Base-by-base conservation (phyloP, 2,329 filamentous ascomycete species). In the Penicillium sp. region DNA sequence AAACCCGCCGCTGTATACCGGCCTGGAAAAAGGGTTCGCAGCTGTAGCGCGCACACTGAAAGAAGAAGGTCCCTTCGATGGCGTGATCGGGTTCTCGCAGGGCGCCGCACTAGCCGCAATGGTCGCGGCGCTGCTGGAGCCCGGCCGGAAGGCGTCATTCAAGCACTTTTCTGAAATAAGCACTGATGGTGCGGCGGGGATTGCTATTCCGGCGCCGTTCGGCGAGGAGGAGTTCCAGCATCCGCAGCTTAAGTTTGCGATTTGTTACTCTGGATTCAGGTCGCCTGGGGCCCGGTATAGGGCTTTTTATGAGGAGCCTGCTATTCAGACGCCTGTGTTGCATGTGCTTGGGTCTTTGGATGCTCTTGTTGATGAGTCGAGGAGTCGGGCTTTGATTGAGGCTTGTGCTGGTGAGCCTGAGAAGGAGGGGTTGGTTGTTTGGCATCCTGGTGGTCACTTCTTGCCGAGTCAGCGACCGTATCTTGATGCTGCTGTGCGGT, bases 401-500 rank as follows among this genome's bases (percentile, higher is more conserved):
- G 81, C 82, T 47, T 91, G 87, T 72, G 82, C 73, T 61, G 81
- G 80, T 45, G 80, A 69, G 79, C 85, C 62, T 70, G 66, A 83
- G 64, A 75, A 71, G 44, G 79, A 81, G 54, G 78, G 75, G 43
- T 82, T 77, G 65, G 80, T 85, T 52, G 80, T 89, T 52, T 85
- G 89, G 66, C 91, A 96, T 75, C 93, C 93, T 1, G 93, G 93
- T 8, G 93, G 93, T 0, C 93, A 97, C 73, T 92, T 96, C 69
- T 84, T 97, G 68, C 93, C 93, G 0, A 86, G 91, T 59, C 86
- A 88, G 65, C 91, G 89, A 78, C 89, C 92, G 65, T 94, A 89
- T 83, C 85, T 88, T 21, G 87, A 88, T 79, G 88, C 88, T 33
- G 76, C 96, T 63, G 86, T 89, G 5, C 85, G 82, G 0, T 96